A percentile compares a stretch with the other conserved stretches of the same genome.
These are phyloP conservation scores for Starmerella davenportii DNA, from an alignment of 805 yeast species.

Conservation along the genomic window DNA sequence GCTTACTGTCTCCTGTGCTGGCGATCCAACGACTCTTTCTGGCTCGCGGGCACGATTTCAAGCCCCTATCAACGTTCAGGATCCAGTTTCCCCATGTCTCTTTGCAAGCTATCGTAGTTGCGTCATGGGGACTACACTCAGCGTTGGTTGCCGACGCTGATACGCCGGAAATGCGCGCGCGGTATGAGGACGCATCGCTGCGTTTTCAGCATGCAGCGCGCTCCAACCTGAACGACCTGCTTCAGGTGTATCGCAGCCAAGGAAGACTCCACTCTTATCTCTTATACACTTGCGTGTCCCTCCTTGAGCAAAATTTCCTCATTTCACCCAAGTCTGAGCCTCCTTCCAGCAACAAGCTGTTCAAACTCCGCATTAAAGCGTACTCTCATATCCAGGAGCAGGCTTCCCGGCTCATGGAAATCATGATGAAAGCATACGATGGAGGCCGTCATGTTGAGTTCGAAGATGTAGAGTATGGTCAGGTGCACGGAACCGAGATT, in stretches of 20 bases:
- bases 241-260: slow-evolving; percentile 36
- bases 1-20: slow-evolving; percentile 19
- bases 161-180: slow-evolving; percentile 41
- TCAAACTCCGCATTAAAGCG: slow-evolving; percentile 31
- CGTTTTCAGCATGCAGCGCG: slow-evolving; percentile 57
- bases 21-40: slow-evolving; percentile 20
- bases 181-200: slow-evolving; percentile 32
- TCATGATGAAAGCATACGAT: slow-evolving; percentile 41
- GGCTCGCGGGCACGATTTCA: slow-evolving; percentile 5
- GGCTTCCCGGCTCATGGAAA: slow-evolving; percentile 29
- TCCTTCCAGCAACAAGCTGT: slow-evolving; percentile 25
- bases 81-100: slow-evolving; percentile 30
- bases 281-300: slow-evolving; percentile 35
- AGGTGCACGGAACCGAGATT: slow-evolving; percentile 14
- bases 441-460: slow-evolving; percentile 37
- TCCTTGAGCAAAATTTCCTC: slow-evolving; percentile 41
- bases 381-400: slow-evolving; percentile 7
- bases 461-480: slow-evolving; percentile 31
- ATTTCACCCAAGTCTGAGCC: slow-evolving; percentile 45
- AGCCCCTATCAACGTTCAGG: slow-evolving; percentile 30
- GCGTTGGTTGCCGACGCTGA: slow-evolving; percentile 68
- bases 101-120: slow-evolving; percentile 34
- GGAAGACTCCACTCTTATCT: slow-evolving; percentile 38
- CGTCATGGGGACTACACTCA: slow-evolving; percentile 78
- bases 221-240: slow-evolving; percentile 29